Percentiles rank a stretch among this genome's conserved stretches.
These are phyloP conservation scores for Ormosia semicastrata DNA, from an alignment of 306 rosid genomes.

Conservation along the genomic window DNA sequence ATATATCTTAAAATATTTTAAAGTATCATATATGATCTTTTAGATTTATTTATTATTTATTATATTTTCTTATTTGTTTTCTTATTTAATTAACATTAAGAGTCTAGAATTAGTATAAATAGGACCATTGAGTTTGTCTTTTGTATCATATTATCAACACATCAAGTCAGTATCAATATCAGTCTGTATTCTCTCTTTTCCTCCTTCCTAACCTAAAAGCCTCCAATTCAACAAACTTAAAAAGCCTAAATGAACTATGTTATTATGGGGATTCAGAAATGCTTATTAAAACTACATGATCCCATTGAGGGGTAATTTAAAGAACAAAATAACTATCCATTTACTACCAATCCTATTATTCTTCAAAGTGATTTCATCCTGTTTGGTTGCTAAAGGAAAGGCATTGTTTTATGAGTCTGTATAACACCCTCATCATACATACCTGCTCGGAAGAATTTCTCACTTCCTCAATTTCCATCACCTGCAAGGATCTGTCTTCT, in stretches of 20 bases:
- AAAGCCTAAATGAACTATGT: not conserved
- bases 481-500: constrained; percentile 35
- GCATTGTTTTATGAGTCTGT: not conserved
- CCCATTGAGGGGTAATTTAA: not conserved
- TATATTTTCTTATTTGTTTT: no score
- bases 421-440: not conserved
- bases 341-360: not conserved
- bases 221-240: not conserved
- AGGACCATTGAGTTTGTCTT: no score
- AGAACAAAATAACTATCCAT: not conserved
- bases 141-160: no score
- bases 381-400: constrained; percentile 12
- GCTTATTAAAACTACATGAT: constrained; percentile 1
- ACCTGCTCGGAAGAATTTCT: constrained; percentile 26
- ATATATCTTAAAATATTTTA: no score
- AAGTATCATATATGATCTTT: no score
- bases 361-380: not conserved
- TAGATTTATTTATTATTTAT: no score
- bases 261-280: not conserved
- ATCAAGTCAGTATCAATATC: no score
- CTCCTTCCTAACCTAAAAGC: no score
- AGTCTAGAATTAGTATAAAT: no score
- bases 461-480: constrained; percentile 25
- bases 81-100: no score
- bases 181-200: no score